Conservation (phyloP, 2,329 filamentous ascomycete genomes). For the Aspergillus fumigatus region DNA sequence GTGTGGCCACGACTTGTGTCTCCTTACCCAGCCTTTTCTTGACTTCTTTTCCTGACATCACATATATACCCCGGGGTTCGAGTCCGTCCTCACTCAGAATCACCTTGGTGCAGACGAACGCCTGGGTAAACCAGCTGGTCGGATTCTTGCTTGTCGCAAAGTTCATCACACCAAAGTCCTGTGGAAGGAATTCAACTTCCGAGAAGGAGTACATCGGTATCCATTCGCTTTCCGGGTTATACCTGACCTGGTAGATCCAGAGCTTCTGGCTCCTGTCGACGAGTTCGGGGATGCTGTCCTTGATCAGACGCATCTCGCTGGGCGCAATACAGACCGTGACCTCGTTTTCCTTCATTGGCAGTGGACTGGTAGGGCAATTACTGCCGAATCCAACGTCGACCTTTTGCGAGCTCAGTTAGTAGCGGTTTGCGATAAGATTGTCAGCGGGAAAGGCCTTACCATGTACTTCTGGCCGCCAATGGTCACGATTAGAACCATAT, state of each 20-base stretch:
- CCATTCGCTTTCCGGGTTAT: constrained; percentile 50
- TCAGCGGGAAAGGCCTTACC: constrained; percentile 19
- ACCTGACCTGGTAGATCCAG: constrained; percentile 62
- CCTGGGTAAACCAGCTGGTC: constrained; percentile 52
- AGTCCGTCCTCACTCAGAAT: constrained; percentile 46
- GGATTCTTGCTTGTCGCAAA: constrained; percentile 49
- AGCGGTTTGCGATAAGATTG: background rate
- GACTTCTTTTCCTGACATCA: constrained; percentile 48
- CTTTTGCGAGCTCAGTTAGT: constrained; percentile 30
- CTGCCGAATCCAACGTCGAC: constrained; percentile 63
- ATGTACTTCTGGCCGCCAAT: constrained; percentile 45
- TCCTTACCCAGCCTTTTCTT: constrained; percentile 52
- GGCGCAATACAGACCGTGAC: constrained; percentile 46
- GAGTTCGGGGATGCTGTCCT: constrained; percentile 44
- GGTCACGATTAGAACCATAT: constrained; percentile 60
- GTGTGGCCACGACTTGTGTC: constrained; percentile 45
- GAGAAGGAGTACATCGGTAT: constrained; percentile 61
- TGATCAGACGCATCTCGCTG: constrained; percentile 53
- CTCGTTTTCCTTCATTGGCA: constrained; percentile 47
- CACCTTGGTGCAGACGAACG: constrained; percentile 52
- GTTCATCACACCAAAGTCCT: constrained; percentile 60
- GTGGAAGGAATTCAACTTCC: constrained; percentile 58
- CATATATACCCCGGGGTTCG: constrained; percentile 49
- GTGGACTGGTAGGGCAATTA: constrained; percentile 54
- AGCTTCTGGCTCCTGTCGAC: constrained; percentile 44